phyloP scores from a whole-genome alignment of 2,329 filamentous ascomycete genomes.

The Penicillium thymicola region DNA sequence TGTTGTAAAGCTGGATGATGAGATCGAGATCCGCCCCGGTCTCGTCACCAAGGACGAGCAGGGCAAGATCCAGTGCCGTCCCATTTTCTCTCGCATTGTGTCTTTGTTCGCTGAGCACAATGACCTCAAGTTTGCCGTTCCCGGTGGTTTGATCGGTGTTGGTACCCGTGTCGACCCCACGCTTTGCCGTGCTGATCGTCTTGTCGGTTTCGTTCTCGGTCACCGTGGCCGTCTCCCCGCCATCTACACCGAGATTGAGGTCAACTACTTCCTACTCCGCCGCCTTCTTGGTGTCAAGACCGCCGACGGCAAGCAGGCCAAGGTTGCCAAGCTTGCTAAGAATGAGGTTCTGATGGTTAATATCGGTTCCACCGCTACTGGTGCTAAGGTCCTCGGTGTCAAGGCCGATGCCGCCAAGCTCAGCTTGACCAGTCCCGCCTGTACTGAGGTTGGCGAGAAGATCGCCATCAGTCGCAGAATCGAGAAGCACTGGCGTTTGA shows the following conservation, averaged over 20 bases:
- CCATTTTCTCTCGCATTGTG: constrained; percentile 93
- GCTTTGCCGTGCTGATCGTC: constrained; percentile 95
- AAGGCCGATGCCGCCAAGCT: constrained; percentile 98
- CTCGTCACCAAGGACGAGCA: constrained; percentile 94
- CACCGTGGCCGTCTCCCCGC: constrained; percentile 89
- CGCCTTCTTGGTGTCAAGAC: constrained; percentile 95
- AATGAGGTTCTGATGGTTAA: constrained; percentile 99
- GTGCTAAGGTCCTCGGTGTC: constrained; percentile 94
- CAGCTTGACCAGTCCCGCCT: constrained; percentile 86
- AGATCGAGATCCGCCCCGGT: constrained; percentile 98
- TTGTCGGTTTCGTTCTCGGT: constrained; percentile 95
- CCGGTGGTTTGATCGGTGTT: constrained; percentile 95
- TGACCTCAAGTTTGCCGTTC: constrained; percentile 96
- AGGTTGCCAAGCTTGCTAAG: constrained; percentile 97
- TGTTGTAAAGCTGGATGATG: constrained; percentile 93
- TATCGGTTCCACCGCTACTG: constrained; percentile 95
- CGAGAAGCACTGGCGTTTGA: constrained; percentile 98
- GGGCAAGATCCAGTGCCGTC: constrained; percentile 92
- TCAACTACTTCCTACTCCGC: constrained; percentile 98
- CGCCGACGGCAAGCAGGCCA: constrained; percentile 97
- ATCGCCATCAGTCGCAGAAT: constrained; percentile 94
- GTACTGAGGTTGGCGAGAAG: constrained; percentile 97
- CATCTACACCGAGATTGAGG: constrained; percentile 97
- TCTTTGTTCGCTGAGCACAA: constrained; percentile 97
- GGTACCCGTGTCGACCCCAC: constrained; percentile 97